Evolutionary conservation across 1,139 yeast species (phyloP), one percentile per base, ranked within the genome.

Genomic region (Yamadazyma buinensis): DNA sequence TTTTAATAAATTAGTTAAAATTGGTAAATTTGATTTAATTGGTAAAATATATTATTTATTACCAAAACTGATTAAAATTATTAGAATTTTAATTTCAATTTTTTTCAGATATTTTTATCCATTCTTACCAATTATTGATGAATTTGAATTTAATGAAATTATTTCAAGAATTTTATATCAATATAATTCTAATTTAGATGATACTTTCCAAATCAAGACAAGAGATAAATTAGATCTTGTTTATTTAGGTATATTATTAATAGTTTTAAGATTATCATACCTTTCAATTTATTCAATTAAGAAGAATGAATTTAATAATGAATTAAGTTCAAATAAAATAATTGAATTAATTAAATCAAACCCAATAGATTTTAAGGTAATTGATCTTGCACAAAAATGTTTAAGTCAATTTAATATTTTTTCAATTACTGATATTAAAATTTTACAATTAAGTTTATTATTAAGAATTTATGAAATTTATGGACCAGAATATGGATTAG

Each of bases 41-140:
- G 57, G 61, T 35, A 54, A 57, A 40, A 64, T 75, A 12, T 56
- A 65, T 30, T 52, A 61, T 29, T 54, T 59, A 5, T 44, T 75
- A 19, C 80, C 80, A 0, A 46, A 45, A 5, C 55, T 52, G 17
- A 13, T 23, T 14, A 61, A 58, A 35, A 56, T 64, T 2, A 42
- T 71, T 2, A 68, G 76, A 74, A 41, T 59, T 19, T 54, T 67
- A 4, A 43, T 72, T n/a, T 61, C 67, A 25, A 51, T 71, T 23
- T 77, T 64, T 44, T 75, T 75, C 47, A 49, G 47, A 2, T 52
- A 58, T 19, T 57, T 74, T 10, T 72, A 72, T 41, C 72, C 76
- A 0, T 64, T 70, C 31, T 47, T 63, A 36, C 81, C 83, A 2
- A 59, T 65, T 32, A 30, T 76, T 11, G 78, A 75, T 38, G 77